Evolutionary conservation across 2,329 filamentous ascomycete species (phyloP), one percentile per base, ranked within the genome.

Genomic region (Diaporthe citriasiana): DNA sequence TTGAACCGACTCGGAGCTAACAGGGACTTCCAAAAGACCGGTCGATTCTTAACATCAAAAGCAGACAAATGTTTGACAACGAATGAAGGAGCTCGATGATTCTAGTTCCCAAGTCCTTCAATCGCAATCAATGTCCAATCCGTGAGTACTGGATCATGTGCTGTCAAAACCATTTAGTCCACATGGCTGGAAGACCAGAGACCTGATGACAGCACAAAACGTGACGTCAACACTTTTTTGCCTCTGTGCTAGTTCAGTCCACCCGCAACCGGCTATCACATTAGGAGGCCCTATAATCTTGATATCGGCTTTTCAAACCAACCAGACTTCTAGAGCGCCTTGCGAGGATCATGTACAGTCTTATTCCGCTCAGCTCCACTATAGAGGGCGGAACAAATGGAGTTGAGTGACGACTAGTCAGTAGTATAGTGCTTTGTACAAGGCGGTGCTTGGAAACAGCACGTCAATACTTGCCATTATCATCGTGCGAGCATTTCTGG

Each of bases 221-320:
- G 40, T 70, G 68, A 70, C 68, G 68, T 70, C 66, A 70, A 70
- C 66, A 70, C 66, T 70, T 57, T 33, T 60, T n/a, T 38, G 4
- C 4, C 42, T n/a, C 13, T n/a, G 42, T 30, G 25, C 45, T 19
- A 33, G 27, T 33, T 33, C 22, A 22, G 10, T 35, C 8, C 22
- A 50, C 6, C 5, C 22, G 22, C 22, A 13, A 4, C 15, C 13
- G 33, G 47, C n/a, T 51, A n/a, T n/a, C 45, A 63, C 25, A 45
- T 12, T 57, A n/a, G 19, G 9, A 12, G 8, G 35, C 35, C 19
- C 40, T 42, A 17, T 42, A 1, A 19, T 19, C 22, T n/a, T 10
- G n/a, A 10, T 12, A n/a, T 22, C 25, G 4, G 17, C 17, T 30
- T 33, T 12, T 9, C 7, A 33, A 3, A 4, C 33, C 8, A 47